These are phyloP conservation scores for Xylariaceae sp. DNA, from an alignment of 2,329 filamentous ascomycete genomes.

Conservation along the genomic window DNA sequence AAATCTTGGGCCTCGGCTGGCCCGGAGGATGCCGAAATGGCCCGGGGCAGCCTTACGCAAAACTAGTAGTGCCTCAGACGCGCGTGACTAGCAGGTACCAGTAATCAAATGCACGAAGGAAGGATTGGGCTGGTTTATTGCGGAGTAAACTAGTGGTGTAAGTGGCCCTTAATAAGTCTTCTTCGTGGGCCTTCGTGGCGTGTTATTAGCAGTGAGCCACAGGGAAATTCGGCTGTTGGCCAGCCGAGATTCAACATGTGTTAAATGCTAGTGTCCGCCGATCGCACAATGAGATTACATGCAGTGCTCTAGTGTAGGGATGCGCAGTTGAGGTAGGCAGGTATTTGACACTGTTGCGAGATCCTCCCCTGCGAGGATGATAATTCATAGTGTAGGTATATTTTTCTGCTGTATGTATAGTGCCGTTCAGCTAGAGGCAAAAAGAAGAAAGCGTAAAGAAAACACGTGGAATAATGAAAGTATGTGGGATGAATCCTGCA, in stretches of 20 bases:
- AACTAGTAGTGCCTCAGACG: constrained; percentile 5
- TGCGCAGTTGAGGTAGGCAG: neutral
- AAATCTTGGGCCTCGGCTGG: constrained; percentile 21
- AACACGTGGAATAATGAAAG: no score
- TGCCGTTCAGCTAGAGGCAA: neutral
- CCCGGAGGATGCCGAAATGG: constrained; percentile 39
- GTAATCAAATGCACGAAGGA: constrained; percentile 18
- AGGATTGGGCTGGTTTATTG: constrained; percentile 6
- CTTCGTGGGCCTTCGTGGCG: neutral
- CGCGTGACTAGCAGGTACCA: constrained; percentile 14
- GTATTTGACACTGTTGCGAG: constrained; percentile 17
- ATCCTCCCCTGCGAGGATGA: neutral
- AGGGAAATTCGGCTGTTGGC: constrained; percentile 31
- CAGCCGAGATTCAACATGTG: constrained; percentile 23
- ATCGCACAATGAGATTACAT: constrained; percentile 28
- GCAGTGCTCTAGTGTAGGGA: constrained; percentile 3
- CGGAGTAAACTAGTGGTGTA: constrained; percentile 10
- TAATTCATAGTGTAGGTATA: neutral
- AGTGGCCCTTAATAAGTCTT: constrained; percentile 20
- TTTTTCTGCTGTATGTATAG: constrained; percentile 1
- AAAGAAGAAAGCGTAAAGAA: neutral
- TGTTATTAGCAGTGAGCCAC: constrained; percentile 11
- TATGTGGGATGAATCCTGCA: neutral
- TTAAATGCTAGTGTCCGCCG: constrained; percentile 31
- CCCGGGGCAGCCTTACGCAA: constrained; percentile 23